Percentiles rank a stretch among this genome's conserved stretches.
Evolutionary conservation across 2,329 filamentous ascomycete species (phyloP).

Genomic region (Fusarium annulatum): DNA sequence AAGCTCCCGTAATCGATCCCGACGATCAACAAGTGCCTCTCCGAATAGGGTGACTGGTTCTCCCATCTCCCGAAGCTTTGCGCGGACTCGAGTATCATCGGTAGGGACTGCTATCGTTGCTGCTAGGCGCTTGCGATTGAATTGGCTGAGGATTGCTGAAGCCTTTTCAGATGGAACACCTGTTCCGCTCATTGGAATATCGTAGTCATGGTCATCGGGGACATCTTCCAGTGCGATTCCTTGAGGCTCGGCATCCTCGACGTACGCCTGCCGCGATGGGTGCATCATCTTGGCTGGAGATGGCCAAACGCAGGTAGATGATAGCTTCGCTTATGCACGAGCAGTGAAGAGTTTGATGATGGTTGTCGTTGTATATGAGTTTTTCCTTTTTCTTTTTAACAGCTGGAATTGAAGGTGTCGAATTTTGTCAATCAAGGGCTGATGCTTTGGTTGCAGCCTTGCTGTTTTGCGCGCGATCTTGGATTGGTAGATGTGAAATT

Average conservation of each 20-base stretch:
- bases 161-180: constrained; percentile 84
- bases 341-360: background rate
- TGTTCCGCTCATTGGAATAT: constrained; percentile 72
- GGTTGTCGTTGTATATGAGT: background rate
- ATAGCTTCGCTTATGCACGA: background rate
- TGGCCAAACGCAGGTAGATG: background rate
- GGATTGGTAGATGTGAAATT: constrained; percentile 41
- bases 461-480: constrained; percentile 24
- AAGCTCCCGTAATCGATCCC: constrained; percentile 86
- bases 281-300: constrained; percentile 71
- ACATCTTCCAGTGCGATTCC: constrained; percentile 63
- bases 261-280: constrained; percentile 90
- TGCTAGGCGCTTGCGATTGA: constrained; percentile 89
- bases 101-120: constrained; percentile 93
- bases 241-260: constrained; percentile 80
- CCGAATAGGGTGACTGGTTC: constrained; percentile 96
- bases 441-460: constrained; percentile 20
- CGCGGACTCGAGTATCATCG: constrained; percentile 87
- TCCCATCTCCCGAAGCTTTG: constrained; percentile 84
- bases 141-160: constrained; percentile 85
- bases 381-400: background rate
- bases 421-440: background rate
- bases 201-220: constrained; percentile 83
- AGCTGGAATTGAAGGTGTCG: background rate
- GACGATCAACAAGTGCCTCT: constrained; percentile 84